Percentiles rank a stretch among this genome's conserved stretches.
Conservation (phyloP, 495 filamentous ascomycete genomes). For the Pyrenopolyporus hunteri region DNA sequence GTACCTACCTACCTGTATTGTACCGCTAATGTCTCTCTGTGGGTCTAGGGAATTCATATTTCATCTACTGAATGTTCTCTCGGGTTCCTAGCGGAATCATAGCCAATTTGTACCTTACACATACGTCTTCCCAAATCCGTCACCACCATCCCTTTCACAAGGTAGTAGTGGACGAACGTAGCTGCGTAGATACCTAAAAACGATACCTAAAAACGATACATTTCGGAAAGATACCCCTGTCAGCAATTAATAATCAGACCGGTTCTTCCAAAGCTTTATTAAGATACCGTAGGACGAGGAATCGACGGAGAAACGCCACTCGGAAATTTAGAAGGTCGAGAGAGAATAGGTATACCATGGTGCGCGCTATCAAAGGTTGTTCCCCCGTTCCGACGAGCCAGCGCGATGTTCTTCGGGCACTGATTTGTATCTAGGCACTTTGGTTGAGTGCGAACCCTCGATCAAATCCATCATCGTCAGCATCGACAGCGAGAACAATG, state of each 20-base stretch:
- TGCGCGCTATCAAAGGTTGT: slow-evolving; percentile 33
- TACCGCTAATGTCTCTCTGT: background rate
- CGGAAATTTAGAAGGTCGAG: background rate
- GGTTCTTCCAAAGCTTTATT: background rate
- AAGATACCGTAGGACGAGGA: background rate
- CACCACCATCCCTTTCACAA: too few relatives aligned
- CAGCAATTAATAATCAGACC: background rate
- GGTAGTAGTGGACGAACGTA: background rate
- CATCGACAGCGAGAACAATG: slow-evolving; percentile 61
- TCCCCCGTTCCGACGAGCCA: background rate
- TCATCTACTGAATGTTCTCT: too few relatives aligned
- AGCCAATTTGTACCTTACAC: too few relatives aligned
- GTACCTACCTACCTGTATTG: background rate
- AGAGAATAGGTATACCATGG: slow-evolving; percentile 16
- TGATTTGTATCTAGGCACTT: slow-evolving; percentile 58
- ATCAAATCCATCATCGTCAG: slow-evolving; percentile 66
- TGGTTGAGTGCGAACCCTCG: slow-evolving; percentile 74
- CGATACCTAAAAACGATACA: too few relatives aligned
- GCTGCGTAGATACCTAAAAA: background rate
- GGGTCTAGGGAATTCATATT: too few relatives aligned
- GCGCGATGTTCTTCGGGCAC: slow-evolving; percentile 5
- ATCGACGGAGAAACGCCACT: background rate
- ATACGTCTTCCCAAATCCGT: too few relatives aligned
- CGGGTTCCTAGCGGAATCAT: too few relatives aligned
- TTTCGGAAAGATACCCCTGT: too few relatives aligned